phyloP scores from a whole-genome alignment of 1,284 basidiomycete species.

The Apiotrichum porosum region DNA sequence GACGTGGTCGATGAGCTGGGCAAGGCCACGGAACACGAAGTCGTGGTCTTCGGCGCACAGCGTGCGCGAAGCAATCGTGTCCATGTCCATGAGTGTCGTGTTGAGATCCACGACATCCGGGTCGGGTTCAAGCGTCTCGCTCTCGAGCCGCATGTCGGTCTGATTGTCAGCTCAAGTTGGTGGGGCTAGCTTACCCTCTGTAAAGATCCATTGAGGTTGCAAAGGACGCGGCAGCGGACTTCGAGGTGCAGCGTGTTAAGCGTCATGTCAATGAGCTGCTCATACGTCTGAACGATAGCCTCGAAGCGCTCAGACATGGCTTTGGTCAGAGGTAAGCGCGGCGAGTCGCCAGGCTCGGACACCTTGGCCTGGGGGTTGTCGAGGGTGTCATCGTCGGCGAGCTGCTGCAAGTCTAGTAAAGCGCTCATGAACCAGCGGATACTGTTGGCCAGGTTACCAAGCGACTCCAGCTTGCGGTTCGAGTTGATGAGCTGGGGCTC shows the following conservation, averaged over 20 bases:
- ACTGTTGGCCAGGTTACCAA: conserved; percentile 80
- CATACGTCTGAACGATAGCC: conserved; percentile 81
- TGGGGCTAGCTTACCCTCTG: conserved; percentile 55
- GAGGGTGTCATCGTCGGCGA: conserved; percentile 53
- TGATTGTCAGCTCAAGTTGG: conserved; percentile 38
- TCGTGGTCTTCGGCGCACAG: conserved; percentile 64
- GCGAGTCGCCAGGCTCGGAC: conserved; percentile 51
- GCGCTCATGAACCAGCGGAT: conserved; percentile 76
- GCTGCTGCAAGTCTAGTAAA: conserved; percentile 61
- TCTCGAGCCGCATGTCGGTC: conserved; percentile 76
- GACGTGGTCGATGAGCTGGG: conserved; percentile 77
- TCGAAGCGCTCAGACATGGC: conserved; percentile 88
- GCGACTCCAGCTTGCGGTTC: conserved; percentile 65
- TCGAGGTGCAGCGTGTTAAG: conserved; percentile 86
- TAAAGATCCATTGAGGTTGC: conserved; percentile 74
- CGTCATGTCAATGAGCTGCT: conserved; percentile 78
- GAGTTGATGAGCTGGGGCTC: conserved; percentile 72
- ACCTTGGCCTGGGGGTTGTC: conserved; percentile 54
- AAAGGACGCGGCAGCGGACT: conserved; percentile 75
- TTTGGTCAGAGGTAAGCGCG: conserved; percentile 69
- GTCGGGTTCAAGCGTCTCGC: conserved; percentile 84
- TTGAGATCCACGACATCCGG: conserved; percentile 85
- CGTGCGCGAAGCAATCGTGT: conserved; percentile 63
- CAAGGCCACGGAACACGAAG: conserved; percentile 82
- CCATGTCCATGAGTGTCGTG: conserved; percentile 68